phyloP scores from a whole-genome alignment of 2,329 filamentous ascomycete genomes.

The Fusarium virguliforme region DNA sequence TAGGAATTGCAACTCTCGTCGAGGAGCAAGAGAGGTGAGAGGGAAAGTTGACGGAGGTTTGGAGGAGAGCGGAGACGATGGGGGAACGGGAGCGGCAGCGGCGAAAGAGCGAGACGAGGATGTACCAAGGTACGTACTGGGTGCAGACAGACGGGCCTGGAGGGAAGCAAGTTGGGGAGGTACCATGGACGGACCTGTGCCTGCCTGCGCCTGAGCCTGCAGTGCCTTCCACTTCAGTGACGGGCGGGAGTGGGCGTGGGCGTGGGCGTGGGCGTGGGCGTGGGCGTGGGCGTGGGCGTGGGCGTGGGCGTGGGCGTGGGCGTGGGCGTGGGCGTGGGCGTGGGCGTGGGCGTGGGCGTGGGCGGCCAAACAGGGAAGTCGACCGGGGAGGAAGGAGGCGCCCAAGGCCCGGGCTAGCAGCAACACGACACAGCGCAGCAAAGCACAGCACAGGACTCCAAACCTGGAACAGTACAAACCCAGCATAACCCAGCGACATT shows the following conservation, averaged over 20 bases:
- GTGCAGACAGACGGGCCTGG: constrained; percentile 16
- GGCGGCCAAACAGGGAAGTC: constrained; percentile 52
- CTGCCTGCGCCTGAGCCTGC: constrained; percentile 6
- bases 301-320: constrained; percentile 16
- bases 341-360: constrained; percentile 19
- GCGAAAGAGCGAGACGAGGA: constrained; percentile 50
- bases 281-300: no score
- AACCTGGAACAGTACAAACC: constrained; percentile 37
- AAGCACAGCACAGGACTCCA: constrained; percentile 30
- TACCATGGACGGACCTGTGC: constrained; percentile 19
- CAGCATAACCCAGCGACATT: constrained; percentile 18
- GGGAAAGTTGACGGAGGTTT: constrained; percentile 53
- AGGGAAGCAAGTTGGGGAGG: constrained; percentile 36
- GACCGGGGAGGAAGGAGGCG: constrained; percentile 41
- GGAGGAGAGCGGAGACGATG: constrained; percentile 53
- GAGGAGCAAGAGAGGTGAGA: constrained; percentile 50
- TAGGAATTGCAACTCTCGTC: constrained; percentile 52
- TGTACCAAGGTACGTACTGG: constrained; percentile 49
- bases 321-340: constrained; percentile 47
- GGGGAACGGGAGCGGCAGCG: constrained; percentile 52
- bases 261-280: constrained; percentile 20
- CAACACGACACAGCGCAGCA: constrained; percentile 33
- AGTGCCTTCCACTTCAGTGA: constrained; percentile 38
- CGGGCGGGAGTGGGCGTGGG: constrained; percentile 48
- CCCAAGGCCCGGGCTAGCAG: constrained; percentile 31